Conservation (phyloP, 805 yeast species). For the Pichia manshurica region DNA sequence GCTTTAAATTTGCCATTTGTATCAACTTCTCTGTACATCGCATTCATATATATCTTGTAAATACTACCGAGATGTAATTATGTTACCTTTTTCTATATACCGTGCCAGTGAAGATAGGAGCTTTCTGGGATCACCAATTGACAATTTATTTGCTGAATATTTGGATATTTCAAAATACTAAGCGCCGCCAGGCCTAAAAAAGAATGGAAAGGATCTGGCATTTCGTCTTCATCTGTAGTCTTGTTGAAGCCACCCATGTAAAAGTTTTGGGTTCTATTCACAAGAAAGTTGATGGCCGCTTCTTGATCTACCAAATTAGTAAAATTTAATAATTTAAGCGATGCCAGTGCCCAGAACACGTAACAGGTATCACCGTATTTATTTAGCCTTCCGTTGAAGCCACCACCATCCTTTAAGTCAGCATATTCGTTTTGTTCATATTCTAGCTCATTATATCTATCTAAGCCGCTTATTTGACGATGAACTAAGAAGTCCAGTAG, state of each 20-base stretch:
- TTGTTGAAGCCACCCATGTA: constrained; percentile 76
- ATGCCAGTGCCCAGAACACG: constrained; percentile 73
- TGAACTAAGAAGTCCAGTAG: constrained; percentile 58
- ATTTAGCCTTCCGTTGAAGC: constrained; percentile 82
- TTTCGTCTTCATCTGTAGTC: constrained; percentile 44
- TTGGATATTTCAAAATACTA: constrained; percentile 28
- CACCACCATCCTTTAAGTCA: constrained; percentile 58
- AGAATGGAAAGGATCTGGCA: constrained; percentile 67
- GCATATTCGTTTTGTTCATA: constrained; percentile 25
- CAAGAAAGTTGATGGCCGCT: constrained; percentile 38
- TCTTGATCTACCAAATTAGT: constrained; percentile 32
- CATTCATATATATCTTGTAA: background rate
- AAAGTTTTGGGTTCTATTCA: constrained; percentile 51
- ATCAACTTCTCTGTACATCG: too few species aligned
- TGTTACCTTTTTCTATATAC: too few species aligned
- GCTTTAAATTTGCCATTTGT: too few species aligned
- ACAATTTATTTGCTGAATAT: constrained; percentile 15
- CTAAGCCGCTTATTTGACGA: constrained; percentile 47
- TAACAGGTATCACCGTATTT: constrained; percentile 85
- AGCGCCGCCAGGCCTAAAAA: constrained; percentile 55
- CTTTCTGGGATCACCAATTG: constrained; percentile 23
- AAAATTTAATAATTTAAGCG: constrained; percentile 40
- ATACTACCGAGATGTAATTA: background rate
- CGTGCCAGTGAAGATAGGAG: constrained; percentile 18
- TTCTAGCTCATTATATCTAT: constrained; percentile 27